Evolutionary conservation across 1,284 basidiomycete species (phyloP).

Genomic region (Cryptococcus sp.): DNA sequence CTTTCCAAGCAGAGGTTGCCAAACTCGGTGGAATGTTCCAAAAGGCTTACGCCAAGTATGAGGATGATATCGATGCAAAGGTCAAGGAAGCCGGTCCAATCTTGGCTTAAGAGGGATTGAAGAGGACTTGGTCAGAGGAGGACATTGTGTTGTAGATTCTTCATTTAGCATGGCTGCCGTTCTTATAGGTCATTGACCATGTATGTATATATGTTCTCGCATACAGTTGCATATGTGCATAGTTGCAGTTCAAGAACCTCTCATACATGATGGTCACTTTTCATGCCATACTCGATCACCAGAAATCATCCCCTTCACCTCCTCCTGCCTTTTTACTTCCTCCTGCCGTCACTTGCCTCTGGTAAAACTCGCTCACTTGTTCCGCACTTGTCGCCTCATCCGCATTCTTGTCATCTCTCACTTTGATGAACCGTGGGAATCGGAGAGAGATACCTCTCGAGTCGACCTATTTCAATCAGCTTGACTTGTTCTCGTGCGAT

Average conservation of each 20-base stretch:
- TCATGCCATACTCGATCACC: slow-evolving; percentile 40
- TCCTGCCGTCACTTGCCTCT: slow-evolving; percentile 73
- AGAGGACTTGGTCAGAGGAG: too few relatives aligned
- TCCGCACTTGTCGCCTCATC: slow-evolving; percentile 91
- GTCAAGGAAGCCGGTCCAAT: slow-evolving; percentile 73
- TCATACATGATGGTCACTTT: background rate
- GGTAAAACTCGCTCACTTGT: slow-evolving; percentile 78
- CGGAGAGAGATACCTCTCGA: slow-evolving; percentile 87
- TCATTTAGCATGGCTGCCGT: too few relatives aligned
- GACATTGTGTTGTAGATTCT: too few relatives aligned
- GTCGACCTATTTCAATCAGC: slow-evolving; percentile 57
- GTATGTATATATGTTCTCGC: background rate
- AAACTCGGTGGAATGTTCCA: slow-evolving; percentile 88
- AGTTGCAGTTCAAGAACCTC: background rate
- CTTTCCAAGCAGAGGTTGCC: slow-evolving; percentile 75
- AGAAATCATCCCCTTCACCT: slow-evolving; percentile 75
- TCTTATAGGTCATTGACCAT: background rate
- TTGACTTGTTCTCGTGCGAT: background rate
- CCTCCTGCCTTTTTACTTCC: slow-evolving; percentile 59
- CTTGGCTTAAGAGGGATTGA: slow-evolving; percentile 9
- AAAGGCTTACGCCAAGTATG: slow-evolving; percentile 85
- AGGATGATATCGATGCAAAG: slow-evolving; percentile 71
- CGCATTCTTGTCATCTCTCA: slow-evolving; percentile 87
- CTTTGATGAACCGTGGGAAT: slow-evolving; percentile 88
- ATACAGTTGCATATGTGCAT: background rate